Evolutionary conservation across 192 early-diverging fungal species (phyloP).

Genomic region (Umbelopsis vinacea): DNA sequence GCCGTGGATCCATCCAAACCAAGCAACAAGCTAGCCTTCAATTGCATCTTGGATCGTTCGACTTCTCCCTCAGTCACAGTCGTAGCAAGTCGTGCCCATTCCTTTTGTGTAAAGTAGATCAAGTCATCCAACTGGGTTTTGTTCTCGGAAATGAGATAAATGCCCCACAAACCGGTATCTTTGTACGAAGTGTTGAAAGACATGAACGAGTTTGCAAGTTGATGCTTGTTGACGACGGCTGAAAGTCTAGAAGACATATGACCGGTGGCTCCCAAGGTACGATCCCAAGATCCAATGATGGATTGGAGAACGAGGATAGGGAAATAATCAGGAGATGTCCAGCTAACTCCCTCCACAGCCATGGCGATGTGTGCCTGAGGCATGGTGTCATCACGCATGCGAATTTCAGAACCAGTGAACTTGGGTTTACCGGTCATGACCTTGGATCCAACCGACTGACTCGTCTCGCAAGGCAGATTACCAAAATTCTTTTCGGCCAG

Average conservation of each 20-base stretch:
- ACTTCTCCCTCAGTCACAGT: conserved; percentile 89
- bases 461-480: conserved; percentile 46
- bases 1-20: conserved; percentile 92
- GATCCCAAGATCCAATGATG: conserved; percentile 96
- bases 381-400: conserved; percentile 91
- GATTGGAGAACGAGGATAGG: conserved; percentile 92
- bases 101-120: conserved; percentile 87
- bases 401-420: conserved; percentile 94
- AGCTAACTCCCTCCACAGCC: conserved; percentile 94
- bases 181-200: conserved; percentile 98
- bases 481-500: conserved; percentile 95
- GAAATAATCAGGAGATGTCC: conserved; percentile 94
- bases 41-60: conserved; percentile 98
- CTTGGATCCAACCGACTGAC: conserved; percentile 39
- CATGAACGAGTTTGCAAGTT: conserved; percentile 96
- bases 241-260: conserved; percentile 91
- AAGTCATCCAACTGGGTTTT: conserved; percentile 84
- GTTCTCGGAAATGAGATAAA: conserved; percentile 91
- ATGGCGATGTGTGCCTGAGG: conserved; percentile 96
- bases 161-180: conserved; percentile 97
- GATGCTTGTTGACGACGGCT: conserved; percentile 76
- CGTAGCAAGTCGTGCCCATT: conserved; percentile 92
- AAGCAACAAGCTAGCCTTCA: conserved; percentile 91
- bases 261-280: conserved; percentile 86
- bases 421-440: conserved; percentile 51